Conservation (phyloP, 352 stramenopile species). For the Phytophthora syringae region DNA sequence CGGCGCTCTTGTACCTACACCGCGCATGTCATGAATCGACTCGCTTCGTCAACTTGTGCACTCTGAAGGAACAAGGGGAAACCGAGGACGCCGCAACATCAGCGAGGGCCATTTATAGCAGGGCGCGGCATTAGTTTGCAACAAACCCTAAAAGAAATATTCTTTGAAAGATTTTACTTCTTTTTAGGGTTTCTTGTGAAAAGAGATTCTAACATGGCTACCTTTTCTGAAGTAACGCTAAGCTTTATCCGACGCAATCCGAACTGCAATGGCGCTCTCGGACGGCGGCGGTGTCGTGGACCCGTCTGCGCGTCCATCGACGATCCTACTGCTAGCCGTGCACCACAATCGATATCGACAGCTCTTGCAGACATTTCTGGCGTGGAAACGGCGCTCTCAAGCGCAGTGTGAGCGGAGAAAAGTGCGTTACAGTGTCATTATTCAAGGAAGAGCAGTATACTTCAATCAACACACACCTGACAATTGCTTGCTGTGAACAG, state of each 20-base stretch:
- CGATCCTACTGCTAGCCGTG: slow-evolving; percentile 16
- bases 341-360: slow-evolving; percentile 41
- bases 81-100: neutral
- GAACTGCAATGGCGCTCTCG: neutral
- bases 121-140: too few species aligned
- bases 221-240: slow-evolving; percentile 13
- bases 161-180: too few species aligned
- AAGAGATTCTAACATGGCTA: too few species aligned
- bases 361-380: slow-evolving; percentile 31
- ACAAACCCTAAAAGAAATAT: too few species aligned
- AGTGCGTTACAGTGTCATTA: slow-evolving; percentile 17
- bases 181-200: too few species aligned
- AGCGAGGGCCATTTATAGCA: slow-evolving; percentile 5
- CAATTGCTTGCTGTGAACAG: slow-evolving; percentile 18
- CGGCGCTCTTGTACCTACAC: neutral
- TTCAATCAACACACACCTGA: neutral
- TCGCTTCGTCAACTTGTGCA: neutral
- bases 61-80: neutral
- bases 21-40: slow-evolving; percentile 25
- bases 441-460: neutral
- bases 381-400: slow-evolving; percentile 35
- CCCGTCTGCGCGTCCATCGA: neutral
- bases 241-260: slow-evolving; percentile 11
- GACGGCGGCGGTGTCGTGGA: neutral
- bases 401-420: slow-evolving; percentile 33